These are phyloP conservation scores for Penicillium canariense DNA, from an alignment of 495 filamentous ascomycete genomes.

Conservation along the genomic window DNA sequence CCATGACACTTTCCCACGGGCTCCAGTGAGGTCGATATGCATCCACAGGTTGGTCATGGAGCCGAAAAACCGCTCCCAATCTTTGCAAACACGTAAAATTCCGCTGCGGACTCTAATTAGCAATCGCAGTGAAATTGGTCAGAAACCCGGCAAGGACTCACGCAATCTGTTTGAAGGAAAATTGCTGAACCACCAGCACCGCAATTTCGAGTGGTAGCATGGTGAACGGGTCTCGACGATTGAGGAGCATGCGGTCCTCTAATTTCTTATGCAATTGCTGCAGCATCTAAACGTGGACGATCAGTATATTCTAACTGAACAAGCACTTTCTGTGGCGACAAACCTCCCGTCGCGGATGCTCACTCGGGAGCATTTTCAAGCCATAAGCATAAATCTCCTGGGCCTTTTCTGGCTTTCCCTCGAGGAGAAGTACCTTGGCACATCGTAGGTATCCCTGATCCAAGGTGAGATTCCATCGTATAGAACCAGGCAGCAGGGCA, in stretches of 20 bases:
- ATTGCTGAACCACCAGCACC: slow-evolving; percentile 40
- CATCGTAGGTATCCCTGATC: slow-evolving; percentile 63
- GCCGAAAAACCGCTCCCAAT: slow-evolving; percentile 49
- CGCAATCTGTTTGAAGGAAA: slow-evolving; percentile 51
- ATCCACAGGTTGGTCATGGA: slow-evolving; percentile 48
- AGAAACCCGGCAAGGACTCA: slow-evolving; percentile 23
- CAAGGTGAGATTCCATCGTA: slow-evolving; percentile 1
- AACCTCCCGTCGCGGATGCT: slow-evolving; percentile 48
- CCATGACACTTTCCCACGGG: slow-evolving; percentile 37
- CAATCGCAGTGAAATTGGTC: neutral
- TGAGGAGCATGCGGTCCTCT: slow-evolving; percentile 27
- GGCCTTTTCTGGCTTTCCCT: slow-evolving; percentile 52
- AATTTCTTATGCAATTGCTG: slow-evolving; percentile 48
- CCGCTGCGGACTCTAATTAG: slow-evolving; percentile 26
- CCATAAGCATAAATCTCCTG: slow-evolving; percentile 61
- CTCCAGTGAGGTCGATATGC: slow-evolving; percentile 48
- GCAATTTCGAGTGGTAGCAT: slow-evolving; percentile 50
- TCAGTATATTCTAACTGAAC: neutral
- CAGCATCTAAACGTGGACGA: slow-evolving; percentile 31
- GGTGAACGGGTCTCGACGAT: slow-evolving; percentile 44
- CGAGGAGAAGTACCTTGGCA: slow-evolving; percentile 57
- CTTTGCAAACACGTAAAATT: slow-evolving; percentile 52
- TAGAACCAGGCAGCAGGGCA: neutral
- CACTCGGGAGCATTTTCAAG: slow-evolving; percentile 44
- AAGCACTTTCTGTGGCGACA: neutral